Conservation (phyloP, 331 rosid genomes). For the Acacia concinna region DNA sequence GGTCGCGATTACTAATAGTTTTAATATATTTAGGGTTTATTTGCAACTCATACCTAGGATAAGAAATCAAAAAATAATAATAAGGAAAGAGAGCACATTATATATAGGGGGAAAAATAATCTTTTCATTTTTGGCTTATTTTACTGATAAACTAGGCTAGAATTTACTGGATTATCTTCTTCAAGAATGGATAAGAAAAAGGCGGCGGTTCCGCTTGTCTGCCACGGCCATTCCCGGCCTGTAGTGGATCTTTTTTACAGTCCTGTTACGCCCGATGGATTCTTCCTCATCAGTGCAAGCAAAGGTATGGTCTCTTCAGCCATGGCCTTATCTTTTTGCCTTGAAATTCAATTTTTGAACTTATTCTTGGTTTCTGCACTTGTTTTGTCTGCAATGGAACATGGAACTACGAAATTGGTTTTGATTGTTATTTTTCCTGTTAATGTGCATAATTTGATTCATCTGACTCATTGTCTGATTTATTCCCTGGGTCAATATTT, state of each 20-base stretch:
- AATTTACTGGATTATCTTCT: conserved; percentile 16
- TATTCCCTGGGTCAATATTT: not conserved
- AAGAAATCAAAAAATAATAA: not conserved
- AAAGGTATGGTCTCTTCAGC: conserved; percentile 53
- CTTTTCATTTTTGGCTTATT: not conserved
- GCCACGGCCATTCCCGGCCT: conserved; percentile 97
- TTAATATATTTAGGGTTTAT: conserved; percentile 44
- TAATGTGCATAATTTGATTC: not conserved
- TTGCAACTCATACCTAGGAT: conserved; percentile 17
- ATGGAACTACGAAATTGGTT: not conserved
- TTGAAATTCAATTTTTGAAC: not conserved
- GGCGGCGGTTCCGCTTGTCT: conserved; percentile 79
- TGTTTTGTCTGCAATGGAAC: conserved; percentile 1
- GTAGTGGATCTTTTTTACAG: conserved; percentile 97
- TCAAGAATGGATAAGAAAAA: conserved; percentile 80
- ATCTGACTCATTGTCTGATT: not conserved
- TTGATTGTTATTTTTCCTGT: not conserved
- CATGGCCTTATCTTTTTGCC: not conserved
- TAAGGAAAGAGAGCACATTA: not conserved
- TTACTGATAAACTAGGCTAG: conserved; percentile 2
- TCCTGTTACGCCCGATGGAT: conserved; percentile 90
- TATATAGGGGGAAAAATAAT: not conserved
- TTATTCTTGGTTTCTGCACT: not conserved
- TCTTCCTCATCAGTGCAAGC: conserved; percentile 96
- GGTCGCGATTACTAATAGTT: not conserved